Conservation (phyloP, 2,329 filamentous ascomycete species). For the Aurifilum marmelostoma region DNA sequence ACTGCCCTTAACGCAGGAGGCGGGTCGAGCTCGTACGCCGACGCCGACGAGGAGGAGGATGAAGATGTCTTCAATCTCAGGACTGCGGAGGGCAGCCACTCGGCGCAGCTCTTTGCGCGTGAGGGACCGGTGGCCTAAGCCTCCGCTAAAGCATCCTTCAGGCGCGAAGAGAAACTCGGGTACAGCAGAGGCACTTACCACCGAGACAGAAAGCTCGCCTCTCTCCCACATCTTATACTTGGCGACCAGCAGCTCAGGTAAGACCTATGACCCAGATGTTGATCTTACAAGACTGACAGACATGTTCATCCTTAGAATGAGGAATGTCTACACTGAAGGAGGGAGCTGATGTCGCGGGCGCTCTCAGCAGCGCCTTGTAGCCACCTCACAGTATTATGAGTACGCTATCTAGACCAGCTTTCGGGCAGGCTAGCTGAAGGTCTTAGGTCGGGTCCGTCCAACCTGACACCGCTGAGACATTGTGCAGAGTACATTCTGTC, state of each 20-base stretch:
- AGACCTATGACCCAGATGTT: neutral
- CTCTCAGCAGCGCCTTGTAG: too few species aligned
- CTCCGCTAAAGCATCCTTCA: too few species aligned
- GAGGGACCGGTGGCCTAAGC: neutral
- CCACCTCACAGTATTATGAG: neutral
- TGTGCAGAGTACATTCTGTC: neutral
- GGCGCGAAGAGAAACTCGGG: neutral
- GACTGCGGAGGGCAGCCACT: neutral
- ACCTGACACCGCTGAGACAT: neutral
- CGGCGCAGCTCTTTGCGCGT: neutral
- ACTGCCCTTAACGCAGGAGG: neutral
- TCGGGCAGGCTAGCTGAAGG: neutral
- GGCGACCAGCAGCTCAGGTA: neutral
- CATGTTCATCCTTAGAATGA: neutral
- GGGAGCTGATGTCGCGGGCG: neutral
- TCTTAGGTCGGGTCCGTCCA: neutral
- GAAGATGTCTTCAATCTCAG: neutral
- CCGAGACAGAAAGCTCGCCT: neutral
- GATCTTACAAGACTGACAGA: neutral
- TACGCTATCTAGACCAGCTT: conserved; percentile 5
- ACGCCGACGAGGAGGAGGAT: neutral
- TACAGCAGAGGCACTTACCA: neutral
- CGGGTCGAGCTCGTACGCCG: too few species aligned
- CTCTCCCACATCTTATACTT: neutral
- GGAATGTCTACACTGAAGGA: neutral